Percentiles rank a stretch among this genome's conserved stretches.
Evolutionary conservation across 345 rosid species (phyloP).

Genomic region (Camelina laxa): DNA sequence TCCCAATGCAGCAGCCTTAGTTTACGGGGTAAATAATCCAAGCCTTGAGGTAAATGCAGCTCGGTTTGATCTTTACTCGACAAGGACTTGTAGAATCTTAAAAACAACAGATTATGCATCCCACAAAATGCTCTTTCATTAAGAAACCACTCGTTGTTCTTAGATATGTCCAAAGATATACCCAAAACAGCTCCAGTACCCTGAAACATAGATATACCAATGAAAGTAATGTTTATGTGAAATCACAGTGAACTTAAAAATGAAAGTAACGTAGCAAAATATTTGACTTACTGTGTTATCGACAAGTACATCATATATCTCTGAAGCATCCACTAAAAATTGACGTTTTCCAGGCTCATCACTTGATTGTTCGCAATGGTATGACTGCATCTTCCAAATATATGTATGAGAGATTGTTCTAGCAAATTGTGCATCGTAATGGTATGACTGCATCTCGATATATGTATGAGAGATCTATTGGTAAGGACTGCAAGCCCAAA

Average conservation of each 20-base stretch:
- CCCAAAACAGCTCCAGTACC: slow-evolving; percentile 42
- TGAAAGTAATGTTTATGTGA: background rate
- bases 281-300: slow-evolving; percentile 28
- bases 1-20: slow-evolving; percentile 37
- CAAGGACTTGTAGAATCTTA: slow-evolving; percentile 26
- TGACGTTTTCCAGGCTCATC: slow-evolving; percentile 36
- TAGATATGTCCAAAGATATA: slow-evolving; percentile 29
- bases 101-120: slow-evolving; percentile 42
- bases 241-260: background rate
- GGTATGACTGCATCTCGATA: background rate
- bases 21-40: slow-evolving; percentile 34
- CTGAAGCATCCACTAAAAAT: slow-evolving; percentile 37
- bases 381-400: background rate
- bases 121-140: slow-evolving; percentile 7
- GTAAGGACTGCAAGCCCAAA: slow-evolving; percentile 29
- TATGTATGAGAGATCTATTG: slow-evolving; percentile 38
- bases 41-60: slow-evolving; percentile 16
- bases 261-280: background rate
- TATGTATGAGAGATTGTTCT: slow-evolving; percentile 38
- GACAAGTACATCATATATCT: slow-evolving; percentile 37
- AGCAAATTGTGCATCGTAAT: slow-evolving; percentile 44
- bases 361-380: slow-evolving; percentile 20
- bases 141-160: slow-evolving; percentile 13
- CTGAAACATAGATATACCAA: slow-evolving; percentile 17
- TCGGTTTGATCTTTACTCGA: background rate